Percentiles rank a stretch among this genome's conserved stretches.
Conservation (phyloP, 331 rosid species). For the Rhamnella rubrinervis region DNA sequence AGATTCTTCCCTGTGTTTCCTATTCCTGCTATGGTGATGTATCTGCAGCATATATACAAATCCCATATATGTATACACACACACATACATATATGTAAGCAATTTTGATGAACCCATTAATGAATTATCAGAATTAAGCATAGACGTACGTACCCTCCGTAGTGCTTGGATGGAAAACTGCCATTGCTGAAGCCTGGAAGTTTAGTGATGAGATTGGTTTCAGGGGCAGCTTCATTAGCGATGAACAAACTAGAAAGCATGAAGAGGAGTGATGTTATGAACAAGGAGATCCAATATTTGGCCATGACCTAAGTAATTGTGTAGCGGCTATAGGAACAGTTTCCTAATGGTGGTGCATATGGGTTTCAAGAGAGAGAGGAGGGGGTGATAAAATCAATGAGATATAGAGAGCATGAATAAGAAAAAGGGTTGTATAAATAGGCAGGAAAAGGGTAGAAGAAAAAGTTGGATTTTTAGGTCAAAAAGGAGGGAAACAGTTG, state of each 20-base stretch:
- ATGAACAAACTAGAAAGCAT: not conserved
- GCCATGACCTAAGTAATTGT: slow-evolving; percentile 1
- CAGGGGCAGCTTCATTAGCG: slow-evolving; percentile 31
- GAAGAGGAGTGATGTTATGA: slow-evolving; percentile 1
- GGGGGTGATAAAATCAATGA: slow-evolving; percentile 16
- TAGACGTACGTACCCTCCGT: slow-evolving; percentile 32
- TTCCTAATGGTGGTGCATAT: not conserved
- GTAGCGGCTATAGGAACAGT: no score
- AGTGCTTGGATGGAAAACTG: slow-evolving; percentile 38
- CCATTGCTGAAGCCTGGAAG: slow-evolving; percentile 44
- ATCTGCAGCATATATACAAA: slow-evolving; percentile 28
- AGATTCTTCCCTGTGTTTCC: slow-evolving; percentile 23
- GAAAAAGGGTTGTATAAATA: slow-evolving; percentile 12
- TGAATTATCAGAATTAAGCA: no score
- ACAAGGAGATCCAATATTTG: not conserved
- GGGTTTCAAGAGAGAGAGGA: not conserved
- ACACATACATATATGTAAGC: not conserved
- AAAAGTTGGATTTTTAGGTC: not conserved
- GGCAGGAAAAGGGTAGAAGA: not conserved
- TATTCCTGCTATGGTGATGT: slow-evolving; percentile 30
- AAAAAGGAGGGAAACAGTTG: slow-evolving; percentile 21
- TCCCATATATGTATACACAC: not conserved
- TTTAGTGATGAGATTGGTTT: slow-evolving; percentile 28
- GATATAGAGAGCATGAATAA: not conserved
- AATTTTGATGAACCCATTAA: not conserved